Evolutionary conservation across 2,329 filamentous ascomycete genomes (phyloP).

Genomic region (Pseudogymnoascus sp.): DNA sequence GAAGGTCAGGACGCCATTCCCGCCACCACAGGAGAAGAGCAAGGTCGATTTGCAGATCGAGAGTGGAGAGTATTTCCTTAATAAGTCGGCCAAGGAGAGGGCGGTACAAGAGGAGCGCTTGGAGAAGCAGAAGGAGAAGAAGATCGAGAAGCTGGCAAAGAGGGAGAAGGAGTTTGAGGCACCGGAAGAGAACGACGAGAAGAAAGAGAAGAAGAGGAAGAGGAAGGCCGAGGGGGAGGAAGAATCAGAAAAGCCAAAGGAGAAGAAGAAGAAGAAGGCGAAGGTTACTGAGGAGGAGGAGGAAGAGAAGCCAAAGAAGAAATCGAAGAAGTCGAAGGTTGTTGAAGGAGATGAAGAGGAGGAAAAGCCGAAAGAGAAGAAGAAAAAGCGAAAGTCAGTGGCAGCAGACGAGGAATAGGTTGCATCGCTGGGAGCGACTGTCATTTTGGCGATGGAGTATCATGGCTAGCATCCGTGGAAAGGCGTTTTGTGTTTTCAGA

Average conservation of each 20-base stretch:
- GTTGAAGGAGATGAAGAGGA: conserved; percentile 16
- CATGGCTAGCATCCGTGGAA: neutral
- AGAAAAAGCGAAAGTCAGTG: conserved; percentile 8
- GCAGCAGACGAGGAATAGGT: conserved; percentile 21
- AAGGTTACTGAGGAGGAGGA: conserved; percentile 17
- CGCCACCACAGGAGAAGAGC: conserved; percentile 94
- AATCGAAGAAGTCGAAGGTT: conserved; percentile 28
- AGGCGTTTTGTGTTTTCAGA: conserved; percentile 9
- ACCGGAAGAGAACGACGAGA: conserved; percentile 63
- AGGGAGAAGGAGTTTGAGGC: conserved; percentile 79
- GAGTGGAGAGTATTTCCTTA: conserved; percentile 91
- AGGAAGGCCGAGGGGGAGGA: conserved; percentile 22
- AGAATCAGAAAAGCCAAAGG: conserved; percentile 13
- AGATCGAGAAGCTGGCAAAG: conserved; percentile 79
- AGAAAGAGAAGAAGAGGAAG: conserved; percentile 46
- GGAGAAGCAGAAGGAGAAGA: conserved; percentile 79
- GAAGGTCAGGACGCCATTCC: conserved; percentile 96
- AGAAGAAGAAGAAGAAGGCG: conserved; percentile 13
- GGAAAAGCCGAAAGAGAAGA: conserved; percentile 14
- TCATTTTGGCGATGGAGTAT: conserved; percentile 10
- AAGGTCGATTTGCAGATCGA: conserved; percentile 98
- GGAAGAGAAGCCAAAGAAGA: conserved; percentile 43
- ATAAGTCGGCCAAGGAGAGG: conserved; percentile 85
- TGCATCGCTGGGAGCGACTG: conserved; percentile 1
- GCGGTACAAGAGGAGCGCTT: conserved; percentile 69